phyloP scores from a whole-genome alignment of 345 rosid genomes.

The Salix dunnii region DNA sequence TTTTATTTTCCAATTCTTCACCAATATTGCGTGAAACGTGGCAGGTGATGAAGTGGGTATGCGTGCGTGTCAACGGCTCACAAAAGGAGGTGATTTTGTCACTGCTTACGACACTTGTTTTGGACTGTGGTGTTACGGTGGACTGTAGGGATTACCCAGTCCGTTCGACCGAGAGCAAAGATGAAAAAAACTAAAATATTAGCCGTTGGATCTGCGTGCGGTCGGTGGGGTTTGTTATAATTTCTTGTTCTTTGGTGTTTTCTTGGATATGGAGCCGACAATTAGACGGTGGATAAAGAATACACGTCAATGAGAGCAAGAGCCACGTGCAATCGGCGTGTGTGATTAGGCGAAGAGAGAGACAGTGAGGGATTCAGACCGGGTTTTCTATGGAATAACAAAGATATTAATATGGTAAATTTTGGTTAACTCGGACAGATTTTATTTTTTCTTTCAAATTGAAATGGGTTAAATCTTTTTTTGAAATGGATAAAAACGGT shows the following conservation, averaged over 20 bases:
- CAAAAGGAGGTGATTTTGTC: constrained; percentile 53
- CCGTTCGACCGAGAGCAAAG: background rate
- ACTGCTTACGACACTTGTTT: constrained; percentile 71
- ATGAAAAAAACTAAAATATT: background rate
- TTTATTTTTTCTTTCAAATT: no score
- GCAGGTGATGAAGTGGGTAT: constrained; percentile 22
- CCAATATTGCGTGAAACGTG: constrained; percentile 53
- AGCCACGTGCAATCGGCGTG: constrained; percentile 20
- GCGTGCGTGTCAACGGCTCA: constrained; percentile 43
- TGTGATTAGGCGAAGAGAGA: background rate
- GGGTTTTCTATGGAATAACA: no score
- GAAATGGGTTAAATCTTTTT: no score
- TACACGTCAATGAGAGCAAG: background rate
- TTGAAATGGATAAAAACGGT: no score
- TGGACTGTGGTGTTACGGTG: constrained; percentile 45
- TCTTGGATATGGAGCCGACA: constrained; percentile 12
- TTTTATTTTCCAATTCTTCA: background rate
- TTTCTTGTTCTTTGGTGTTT: background rate
- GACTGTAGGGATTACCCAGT: background rate
- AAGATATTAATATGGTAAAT: no score
- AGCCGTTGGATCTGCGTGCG: constrained; percentile 22
- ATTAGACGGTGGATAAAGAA: constrained; percentile 30
- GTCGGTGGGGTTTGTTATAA: constrained; percentile 18
- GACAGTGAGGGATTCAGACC: no score
- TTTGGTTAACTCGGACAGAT: no score